Evolutionary conservation across 345 rosid genomes (phyloP), one percentile per base, ranked within the genome.

Genomic region (Pistacia vera): DNA sequence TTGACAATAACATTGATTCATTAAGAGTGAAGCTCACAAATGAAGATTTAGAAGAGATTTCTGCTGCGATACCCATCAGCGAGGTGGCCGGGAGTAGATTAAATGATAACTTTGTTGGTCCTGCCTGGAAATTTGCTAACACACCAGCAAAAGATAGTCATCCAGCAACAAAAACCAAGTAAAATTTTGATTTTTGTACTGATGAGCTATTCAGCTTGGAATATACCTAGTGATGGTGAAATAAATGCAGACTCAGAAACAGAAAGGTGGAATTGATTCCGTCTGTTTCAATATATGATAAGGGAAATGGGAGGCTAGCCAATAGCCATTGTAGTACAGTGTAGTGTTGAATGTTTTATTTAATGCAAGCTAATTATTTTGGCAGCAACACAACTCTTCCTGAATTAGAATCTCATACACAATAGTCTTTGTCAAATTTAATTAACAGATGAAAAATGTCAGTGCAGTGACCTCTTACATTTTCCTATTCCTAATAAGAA

Each of bases 1-100:
- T 82, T 7, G 75, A 74, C 16, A 74, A 35, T 63, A 84, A 82
- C n/a, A 74, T 66, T 3, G 79, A 77, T n/a, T 79, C 85, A 14
- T 14, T 84, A 64, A 56, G 57, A 49, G 63, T 86, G 71, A 74
- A 74, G 56, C 82, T 84, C 11, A 70, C 57, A 5, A 16, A 72
- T 63, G 75, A 83, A 20, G 88, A 81, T 58, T 36, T 80, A 63
- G 77, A 85, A 73, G 85, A 81, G 79, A 71, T 79, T 54, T 79
- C 84, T 2, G 80, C 77, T 63, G 83, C 80, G 20, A 70, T 85
- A n/a, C 83, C 84, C 0, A 68, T 60, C 17, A 58, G 79, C 11
- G 83, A 84, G 14, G 81, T 85, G 44, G 78, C 78, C 8, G 88
- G 86, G 0, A 38, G 14, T 18, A 61, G 81, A 52, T 0, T 2